These are phyloP conservation scores for Fusarium austroafricanum DNA, from an alignment of 2,329 filamentous ascomycete genomes.

Conservation along the genomic window DNA sequence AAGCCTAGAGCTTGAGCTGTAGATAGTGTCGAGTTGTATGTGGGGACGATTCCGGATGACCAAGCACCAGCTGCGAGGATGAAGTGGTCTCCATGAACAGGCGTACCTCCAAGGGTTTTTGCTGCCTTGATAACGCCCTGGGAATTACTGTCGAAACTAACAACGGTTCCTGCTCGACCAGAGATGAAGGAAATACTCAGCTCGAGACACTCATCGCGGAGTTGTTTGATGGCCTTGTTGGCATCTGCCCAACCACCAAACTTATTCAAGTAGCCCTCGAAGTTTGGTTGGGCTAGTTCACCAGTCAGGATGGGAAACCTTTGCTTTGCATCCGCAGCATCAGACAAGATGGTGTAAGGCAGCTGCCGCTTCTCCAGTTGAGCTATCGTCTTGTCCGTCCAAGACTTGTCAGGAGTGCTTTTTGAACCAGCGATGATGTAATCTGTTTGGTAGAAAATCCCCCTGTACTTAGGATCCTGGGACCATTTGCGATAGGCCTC, in stretches of 20 bases:
- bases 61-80: constrained; percentile 33
- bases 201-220: constrained; percentile 32
- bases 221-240: constrained; percentile 28
- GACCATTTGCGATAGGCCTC: constrained; percentile 34
- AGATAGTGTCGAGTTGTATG: constrained; percentile 30
- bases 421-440: constrained; percentile 21
- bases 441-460: constrained; percentile 16
- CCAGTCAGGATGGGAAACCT: constrained; percentile 18
- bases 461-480: constrained; percentile 21
- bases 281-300: constrained; percentile 18
- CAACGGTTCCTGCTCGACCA: constrained; percentile 26
- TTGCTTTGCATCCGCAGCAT: neutral
- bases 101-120: neutral
- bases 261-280: constrained; percentile 27
- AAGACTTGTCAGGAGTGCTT: neutral
- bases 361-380: constrained; percentile 15
- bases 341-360: constrained; percentile 7
- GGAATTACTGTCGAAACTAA: constrained; percentile 9
- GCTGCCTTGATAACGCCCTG: constrained; percentile 1
- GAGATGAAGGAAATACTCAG: constrained; percentile 28
- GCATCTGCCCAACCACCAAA: constrained; percentile 37
- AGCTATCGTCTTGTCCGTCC: constrained; percentile 31
- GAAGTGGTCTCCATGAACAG: constrained; percentile 19
- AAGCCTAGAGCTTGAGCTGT: constrained; percentile 35
- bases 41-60: constrained; percentile 10